A percentile compares a stretch with the other conserved stretches of the same genome.
Evolutionary conservation across 2,329 filamentous ascomycete species (phyloP).

Genomic region (Epichloe festucae): DNA sequence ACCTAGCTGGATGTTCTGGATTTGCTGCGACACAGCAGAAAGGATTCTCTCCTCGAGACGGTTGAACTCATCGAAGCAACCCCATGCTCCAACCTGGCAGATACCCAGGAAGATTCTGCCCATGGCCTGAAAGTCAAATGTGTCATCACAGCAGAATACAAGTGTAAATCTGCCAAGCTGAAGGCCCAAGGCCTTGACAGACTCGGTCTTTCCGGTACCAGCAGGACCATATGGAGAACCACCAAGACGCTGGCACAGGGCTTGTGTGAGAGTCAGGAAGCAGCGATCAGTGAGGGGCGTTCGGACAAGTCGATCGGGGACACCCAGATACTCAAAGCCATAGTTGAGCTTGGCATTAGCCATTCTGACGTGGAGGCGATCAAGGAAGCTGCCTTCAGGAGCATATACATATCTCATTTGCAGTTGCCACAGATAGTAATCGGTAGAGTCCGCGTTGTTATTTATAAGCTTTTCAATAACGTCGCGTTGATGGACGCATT

Average conservation of each 20-base stretch:
- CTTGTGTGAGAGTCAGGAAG: constrained; percentile 95
- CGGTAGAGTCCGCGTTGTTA: constrained; percentile 58
- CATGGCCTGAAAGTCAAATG: constrained; percentile 99
- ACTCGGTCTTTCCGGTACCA: constrained; percentile 97
- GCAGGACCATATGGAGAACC: constrained; percentile 95
- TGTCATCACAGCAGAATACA: constrained; percentile 99
- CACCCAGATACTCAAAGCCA: constrained; percentile 94
- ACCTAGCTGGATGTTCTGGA: constrained; percentile 97
- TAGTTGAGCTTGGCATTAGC: constrained; percentile 92
- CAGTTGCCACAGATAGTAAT: constrained; percentile 83
- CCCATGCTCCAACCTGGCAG: constrained; percentile 97
- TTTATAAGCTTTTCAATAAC: constrained; percentile 76
- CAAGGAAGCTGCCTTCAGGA: constrained; percentile 64
- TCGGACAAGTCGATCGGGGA: constrained; percentile 88
- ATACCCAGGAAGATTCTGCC: constrained; percentile 98
- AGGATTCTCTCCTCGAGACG: constrained; percentile 94
- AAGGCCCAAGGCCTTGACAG: constrained; percentile 92
- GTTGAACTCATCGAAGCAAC: constrained; percentile 99
- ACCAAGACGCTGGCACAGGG: constrained; percentile 84
- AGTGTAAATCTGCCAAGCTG: constrained; percentile 95
- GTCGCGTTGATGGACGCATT: constrained; percentile 96
- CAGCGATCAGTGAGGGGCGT: constrained; percentile 96
- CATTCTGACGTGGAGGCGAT: constrained; percentile 86
- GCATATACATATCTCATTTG: constrained; percentile 95
- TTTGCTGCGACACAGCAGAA: constrained; percentile 96